Conservation (phyloP, 768 basidiomycete species). For the Serendipita indica region DNA sequence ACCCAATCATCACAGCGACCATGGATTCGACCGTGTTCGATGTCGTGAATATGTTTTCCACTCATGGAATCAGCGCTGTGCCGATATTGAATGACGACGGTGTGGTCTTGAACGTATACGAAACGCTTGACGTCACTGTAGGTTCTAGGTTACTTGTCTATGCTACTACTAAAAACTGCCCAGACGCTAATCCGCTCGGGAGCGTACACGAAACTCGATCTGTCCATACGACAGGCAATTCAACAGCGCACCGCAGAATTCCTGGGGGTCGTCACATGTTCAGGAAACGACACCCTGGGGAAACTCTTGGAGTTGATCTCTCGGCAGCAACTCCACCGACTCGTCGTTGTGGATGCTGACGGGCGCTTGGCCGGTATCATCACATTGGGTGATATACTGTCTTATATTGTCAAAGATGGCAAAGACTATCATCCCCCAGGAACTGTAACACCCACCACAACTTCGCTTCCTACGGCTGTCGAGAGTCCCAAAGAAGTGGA, state of each 20-base stretch:
- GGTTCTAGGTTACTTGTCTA: constrained; percentile 15
- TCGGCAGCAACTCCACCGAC: constrained; percentile 30
- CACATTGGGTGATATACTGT: constrained; percentile 22
- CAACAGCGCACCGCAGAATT: constrained; percentile 30
- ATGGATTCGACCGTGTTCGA: constrained; percentile 35
- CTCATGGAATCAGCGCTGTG: constrained; percentile 32
- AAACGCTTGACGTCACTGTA: constrained; percentile 37
- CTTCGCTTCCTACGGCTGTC: background rate
- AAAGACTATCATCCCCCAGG: background rate
- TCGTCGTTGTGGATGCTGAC: constrained; percentile 25
- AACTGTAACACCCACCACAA: background rate
- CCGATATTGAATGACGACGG: constrained; percentile 31
- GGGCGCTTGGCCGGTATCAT: constrained; percentile 21
- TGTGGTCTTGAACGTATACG: constrained; percentile 33
- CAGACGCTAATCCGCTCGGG: constrained; percentile 32
- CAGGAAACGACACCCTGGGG: constrained; percentile 27
- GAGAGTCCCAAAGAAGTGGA: background rate
- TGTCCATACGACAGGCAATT: constrained; percentile 31
- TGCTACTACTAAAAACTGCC: background rate
- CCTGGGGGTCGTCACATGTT: constrained; percentile 33
- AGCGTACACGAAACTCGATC: constrained; percentile 30
- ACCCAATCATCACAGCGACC: constrained; percentile 31
- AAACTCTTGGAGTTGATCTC: constrained; percentile 24
- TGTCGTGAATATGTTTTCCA: constrained; percentile 35
- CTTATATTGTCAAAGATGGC: constrained; percentile 18